These are phyloP conservation scores for Zea luxurians DNA, from an alignment of 176 grass and related monocot genomes.

Conservation along the genomic window DNA sequence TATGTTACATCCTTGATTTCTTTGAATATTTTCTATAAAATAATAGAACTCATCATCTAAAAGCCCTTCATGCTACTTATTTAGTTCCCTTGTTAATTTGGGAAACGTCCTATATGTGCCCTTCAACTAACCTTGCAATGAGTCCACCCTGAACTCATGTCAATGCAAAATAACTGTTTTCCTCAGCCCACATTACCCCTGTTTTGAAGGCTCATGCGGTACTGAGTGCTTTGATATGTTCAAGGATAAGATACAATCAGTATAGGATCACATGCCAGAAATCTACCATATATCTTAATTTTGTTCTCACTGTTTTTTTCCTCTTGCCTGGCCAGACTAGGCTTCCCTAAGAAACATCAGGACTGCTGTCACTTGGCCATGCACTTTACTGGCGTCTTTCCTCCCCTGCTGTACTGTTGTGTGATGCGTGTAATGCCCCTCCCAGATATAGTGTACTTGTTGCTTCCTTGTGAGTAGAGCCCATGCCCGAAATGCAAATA, in stretches of 20 bases:
- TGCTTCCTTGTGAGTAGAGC: background rate
- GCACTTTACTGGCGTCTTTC: background rate
- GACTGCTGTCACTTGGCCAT: background rate
- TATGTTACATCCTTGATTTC: slow-evolving; percentile 5
- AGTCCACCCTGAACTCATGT: background rate
- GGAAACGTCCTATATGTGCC: background rate
- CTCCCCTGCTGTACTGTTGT: background rate
- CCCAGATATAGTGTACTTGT: background rate
- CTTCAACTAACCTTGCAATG: background rate
- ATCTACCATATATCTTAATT: background rate
- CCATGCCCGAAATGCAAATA: background rate
- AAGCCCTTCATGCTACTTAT: slow-evolving; percentile 3
- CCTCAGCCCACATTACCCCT: background rate
- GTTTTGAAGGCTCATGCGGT: background rate
- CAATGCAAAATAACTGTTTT: background rate
- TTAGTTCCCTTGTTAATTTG: slow-evolving; percentile 22
- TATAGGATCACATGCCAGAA: background rate
- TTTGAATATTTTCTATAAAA: slow-evolving; percentile 16
- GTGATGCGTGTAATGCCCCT: background rate
- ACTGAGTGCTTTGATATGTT: background rate
- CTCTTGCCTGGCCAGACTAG: background rate
- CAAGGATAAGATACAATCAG: background rate
- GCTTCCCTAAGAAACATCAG: background rate
- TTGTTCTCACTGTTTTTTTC: background rate
- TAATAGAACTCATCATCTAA: background rate